Base-by-base conservation (phyloP, 352 stramenopile species). In the Phytopythium chamaehyphon region DNA sequence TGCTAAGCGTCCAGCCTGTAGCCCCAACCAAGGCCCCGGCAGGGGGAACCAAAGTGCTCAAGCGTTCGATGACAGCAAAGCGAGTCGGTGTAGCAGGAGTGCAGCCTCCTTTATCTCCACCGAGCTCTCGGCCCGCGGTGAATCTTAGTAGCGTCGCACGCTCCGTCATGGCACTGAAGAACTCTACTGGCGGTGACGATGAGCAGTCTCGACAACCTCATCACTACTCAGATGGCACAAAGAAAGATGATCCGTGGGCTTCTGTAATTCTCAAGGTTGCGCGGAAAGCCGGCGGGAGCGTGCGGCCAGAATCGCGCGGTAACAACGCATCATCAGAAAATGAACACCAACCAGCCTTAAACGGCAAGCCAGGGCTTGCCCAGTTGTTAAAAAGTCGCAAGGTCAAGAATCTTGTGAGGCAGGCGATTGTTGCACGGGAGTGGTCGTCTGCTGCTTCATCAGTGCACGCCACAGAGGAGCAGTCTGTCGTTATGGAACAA, bases 331-430 rank as follows among this genome's bases (percentile, higher is more conserved):
- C 24, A 6, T 38, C 24, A n/a, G 35, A 6, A 16, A 23, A 23
- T 21, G 15, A 45, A 9, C 21, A 23, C 7, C 31, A 54, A 35
- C 28, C 18, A 38, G 28, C 15, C 37, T n/a, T n/a, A 51, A 21
- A 47, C 53, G 31, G 48, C 10, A 66, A 66, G 40, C 44, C 78
- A 39, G 83, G 71, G 33, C 55, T 87, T 1, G 65, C 61, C 12
- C 61, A 77, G 40, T 51, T 88, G 62, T 57, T 88, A 35, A 68
- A 77, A 49, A 81, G 74, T 50, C 59, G 62, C 19, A 62, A 77
- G 24, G 69, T 88, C 37, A 84, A 86, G 56, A 76, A 73, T 45
- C 63, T 88, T 18, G 77, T 88, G 6, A 67, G 73, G 26, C 70
- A 84, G 50, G 64, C 76, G 0, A 54, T 80, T 15, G 67, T 71